Base-by-base conservation (phyloP, 805 yeast species). In the Sugiyamaella chiloensis region DNA sequence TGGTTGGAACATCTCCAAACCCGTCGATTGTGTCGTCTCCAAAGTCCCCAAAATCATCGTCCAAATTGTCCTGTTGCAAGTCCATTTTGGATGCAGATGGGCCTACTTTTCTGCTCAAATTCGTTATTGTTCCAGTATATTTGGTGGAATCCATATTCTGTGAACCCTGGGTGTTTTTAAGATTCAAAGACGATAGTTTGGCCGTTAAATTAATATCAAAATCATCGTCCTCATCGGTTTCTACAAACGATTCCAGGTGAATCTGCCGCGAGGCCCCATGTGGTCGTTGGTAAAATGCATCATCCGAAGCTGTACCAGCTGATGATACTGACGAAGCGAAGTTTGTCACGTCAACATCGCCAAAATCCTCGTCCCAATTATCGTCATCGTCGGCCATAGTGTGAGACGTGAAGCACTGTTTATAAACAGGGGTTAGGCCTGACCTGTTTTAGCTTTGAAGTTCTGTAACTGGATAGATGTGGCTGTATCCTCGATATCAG, bases 281-380 rank as follows among this genome's bases (percentile, higher is more conserved):
- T 11, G 34, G 46, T 17, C 42, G 14, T 19, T 46, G 45, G 24
- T 41, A 32, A 24, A 32, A 34, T 6, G 41, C 19, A 3, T 43
- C 47, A 24, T 31, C 46, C 12, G 40, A 32, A 8, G 27, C 36
- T 16, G 30, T 27, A 5, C 53, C 51, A 14, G 44, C 40, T 8
- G 53, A 50, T 12, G 53, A 50, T 7, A 49, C 52, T 8, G 55
- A 52, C 4, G 55, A 50, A 16, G 39, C 34, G 42, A 52, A 46
- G 19, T 37, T 37, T 14, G 23, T n/a, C 3, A 42, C 50, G n/a
- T 45, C 44, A 21, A 46, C 50, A 19, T 46, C 53, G 17, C 35
- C 52, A 37, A 51, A 51, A 23, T 51, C 54, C 30, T 48, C 52
- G 48, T 51, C 54, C 42, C 42, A 40, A 21, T 40, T 40, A 20